These are phyloP conservation scores for Paecilomyces fulvus DNA, from an alignment of 2,329 filamentous ascomycete species.

Conservation along the genomic window DNA sequence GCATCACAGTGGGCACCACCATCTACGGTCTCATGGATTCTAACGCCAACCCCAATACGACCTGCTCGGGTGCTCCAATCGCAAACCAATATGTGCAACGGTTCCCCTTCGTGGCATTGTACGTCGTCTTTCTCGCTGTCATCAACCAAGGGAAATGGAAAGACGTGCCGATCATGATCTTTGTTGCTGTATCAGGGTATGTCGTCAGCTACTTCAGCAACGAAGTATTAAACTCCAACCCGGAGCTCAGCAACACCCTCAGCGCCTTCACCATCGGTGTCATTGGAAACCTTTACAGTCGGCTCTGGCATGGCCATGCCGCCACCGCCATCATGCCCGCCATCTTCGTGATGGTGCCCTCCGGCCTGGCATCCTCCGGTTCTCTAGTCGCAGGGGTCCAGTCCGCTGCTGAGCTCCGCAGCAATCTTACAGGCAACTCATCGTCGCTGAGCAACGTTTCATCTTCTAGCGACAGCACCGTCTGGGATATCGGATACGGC, in stretches of 20 bases:
- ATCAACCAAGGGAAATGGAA: constrained; percentile 77
- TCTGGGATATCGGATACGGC: constrained; percentile 38
- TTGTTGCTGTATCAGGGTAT: constrained; percentile 66
- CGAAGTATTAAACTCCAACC: constrained; percentile 58
- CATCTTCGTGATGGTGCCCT: constrained; percentile 64
- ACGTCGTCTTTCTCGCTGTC: constrained; percentile 64
- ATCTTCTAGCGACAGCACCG: constrained; percentile 31
- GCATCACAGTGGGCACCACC: constrained; percentile 58
- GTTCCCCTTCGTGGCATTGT: constrained; percentile 65
- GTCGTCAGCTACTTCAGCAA: constrained; percentile 66
- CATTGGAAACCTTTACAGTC: constrained; percentile 69
- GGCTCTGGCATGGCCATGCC: constrained; percentile 64
- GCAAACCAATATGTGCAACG: constrained; percentile 41
- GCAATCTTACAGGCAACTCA: constrained; percentile 18
- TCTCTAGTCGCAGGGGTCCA: constrained; percentile 49
- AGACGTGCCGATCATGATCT: constrained; percentile 66
- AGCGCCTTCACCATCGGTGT: constrained; percentile 70
- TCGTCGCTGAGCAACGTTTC: constrained; percentile 27
- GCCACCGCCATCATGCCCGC: constrained; percentile 79
- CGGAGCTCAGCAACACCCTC: constrained; percentile 68
- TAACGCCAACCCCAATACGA: constrained; percentile 42
- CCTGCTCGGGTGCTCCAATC: constrained; percentile 41
- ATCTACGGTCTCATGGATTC: constrained; percentile 55
- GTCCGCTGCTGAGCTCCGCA: constrained; percentile 46
- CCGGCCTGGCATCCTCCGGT: constrained; percentile 50